Evolutionary conservation across 2,329 filamentous ascomycete species (phyloP).

Genomic region (Penicillium expansum): DNA sequence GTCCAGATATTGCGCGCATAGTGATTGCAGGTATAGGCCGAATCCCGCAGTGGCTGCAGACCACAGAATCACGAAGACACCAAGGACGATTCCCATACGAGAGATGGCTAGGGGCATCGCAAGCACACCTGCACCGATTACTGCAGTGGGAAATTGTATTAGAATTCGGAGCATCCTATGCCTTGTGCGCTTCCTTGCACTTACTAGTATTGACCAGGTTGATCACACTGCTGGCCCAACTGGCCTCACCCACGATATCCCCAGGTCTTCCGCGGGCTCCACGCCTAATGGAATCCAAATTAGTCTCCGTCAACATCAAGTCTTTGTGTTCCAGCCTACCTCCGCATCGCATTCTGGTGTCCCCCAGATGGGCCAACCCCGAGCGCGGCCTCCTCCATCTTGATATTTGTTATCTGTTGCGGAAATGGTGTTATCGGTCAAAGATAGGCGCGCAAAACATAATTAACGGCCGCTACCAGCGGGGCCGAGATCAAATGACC

Average conservation of each 20-base stretch:
- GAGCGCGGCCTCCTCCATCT: constrained; percentile 35
- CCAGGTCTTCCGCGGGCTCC: constrained; percentile 63
- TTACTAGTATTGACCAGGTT: constrained; percentile 94
- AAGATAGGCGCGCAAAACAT: constrained; percentile 23
- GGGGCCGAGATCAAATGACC: constrained; percentile 14
- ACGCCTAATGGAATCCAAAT: constrained; percentile 25
- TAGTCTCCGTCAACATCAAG: background rate
- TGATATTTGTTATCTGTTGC: constrained; percentile 8
- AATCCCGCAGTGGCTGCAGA: constrained; percentile 85
- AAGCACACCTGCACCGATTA: constrained; percentile 89
- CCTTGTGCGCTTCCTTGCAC: constrained; percentile 36
- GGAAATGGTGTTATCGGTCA: constrained; percentile 14
- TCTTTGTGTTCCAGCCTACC: background rate
- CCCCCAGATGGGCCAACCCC: constrained; percentile 26
- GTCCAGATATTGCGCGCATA: constrained; percentile 90
- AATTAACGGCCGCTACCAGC: constrained; percentile 28
- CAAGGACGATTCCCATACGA: constrained; percentile 89
- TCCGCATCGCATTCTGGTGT: background rate
- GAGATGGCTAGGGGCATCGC: constrained; percentile 95
- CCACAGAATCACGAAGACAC: constrained; percentile 83
- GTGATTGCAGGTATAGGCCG: constrained; percentile 89
- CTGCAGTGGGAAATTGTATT: constrained; percentile 45
- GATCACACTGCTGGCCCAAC: constrained; percentile 86
- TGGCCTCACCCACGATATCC: constrained; percentile 69
- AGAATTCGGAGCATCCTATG: constrained; percentile 6